Evolutionary conservation across 352 stramenopile genomes (phyloP).

Genomic region (Globisporangium splendens): DNA sequence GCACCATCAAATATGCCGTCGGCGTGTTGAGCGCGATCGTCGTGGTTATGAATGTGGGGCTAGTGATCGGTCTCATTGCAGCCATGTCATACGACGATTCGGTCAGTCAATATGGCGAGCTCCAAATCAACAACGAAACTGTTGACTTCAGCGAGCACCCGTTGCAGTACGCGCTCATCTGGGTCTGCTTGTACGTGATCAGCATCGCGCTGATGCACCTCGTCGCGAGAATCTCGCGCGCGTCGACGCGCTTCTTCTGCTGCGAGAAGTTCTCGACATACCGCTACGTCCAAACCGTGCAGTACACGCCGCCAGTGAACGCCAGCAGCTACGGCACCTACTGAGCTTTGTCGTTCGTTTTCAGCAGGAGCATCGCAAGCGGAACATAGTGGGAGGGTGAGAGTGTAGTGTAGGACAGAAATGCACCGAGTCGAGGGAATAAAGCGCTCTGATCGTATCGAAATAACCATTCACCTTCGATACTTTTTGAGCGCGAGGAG

Average conservation of each 20-base stretch:
- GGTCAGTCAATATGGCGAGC: conserved; percentile 20
- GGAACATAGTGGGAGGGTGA: neutral
- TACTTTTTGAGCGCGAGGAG: too few species aligned
- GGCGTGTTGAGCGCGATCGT: conserved; percentile 39
- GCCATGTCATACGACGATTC: conserved; percentile 18
- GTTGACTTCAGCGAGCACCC: conserved; percentile 34
- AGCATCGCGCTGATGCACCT: conserved; percentile 51
- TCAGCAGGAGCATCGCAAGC: too few species aligned
- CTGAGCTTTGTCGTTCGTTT: too few species aligned
- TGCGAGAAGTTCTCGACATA: conserved; percentile 57
- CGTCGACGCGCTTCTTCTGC: conserved; percentile 61
- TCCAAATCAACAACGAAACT: neutral
- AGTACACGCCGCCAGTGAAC: conserved; percentile 19
- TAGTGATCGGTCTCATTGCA: conserved; percentile 24
- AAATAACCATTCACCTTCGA: too few species aligned
- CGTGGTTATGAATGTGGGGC: conserved; percentile 24
- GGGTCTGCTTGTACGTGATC: conserved; percentile 48
- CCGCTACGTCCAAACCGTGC: conserved; percentile 35
- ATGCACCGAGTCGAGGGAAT: too few species aligned
- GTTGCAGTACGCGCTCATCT: conserved; percentile 35
- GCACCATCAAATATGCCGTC: conserved; percentile 58
- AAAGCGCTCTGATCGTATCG: too few species aligned
- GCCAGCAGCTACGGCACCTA: conserved; percentile 11
- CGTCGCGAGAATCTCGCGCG: conserved; percentile 37
- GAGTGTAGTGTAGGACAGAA: too few species aligned